A percentile compares a stretch with the other conserved stretches of the same genome.
Evolutionary conservation across 2,329 filamentous ascomycete genomes (phyloP).

Genomic region (Colletotrichum plurivorum): DNA sequence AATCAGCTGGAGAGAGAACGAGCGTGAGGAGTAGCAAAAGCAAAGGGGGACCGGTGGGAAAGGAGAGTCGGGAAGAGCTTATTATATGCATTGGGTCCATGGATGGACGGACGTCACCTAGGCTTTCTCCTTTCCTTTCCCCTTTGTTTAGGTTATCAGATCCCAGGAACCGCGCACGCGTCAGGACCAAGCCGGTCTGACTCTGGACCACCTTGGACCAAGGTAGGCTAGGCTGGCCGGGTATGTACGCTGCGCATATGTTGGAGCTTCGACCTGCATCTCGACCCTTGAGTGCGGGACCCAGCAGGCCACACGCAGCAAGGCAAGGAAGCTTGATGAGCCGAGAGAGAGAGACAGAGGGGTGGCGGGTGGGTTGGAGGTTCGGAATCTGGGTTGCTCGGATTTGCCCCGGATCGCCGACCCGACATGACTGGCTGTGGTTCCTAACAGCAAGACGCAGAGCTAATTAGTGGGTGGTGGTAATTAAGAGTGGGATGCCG

Average conservation of each 20-base stretch:
- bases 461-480: background rate
- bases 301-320: background rate
- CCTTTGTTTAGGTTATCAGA: no score
- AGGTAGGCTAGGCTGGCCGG: background rate
- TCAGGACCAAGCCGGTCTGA: constrained; percentile 2
- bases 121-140: background rate
- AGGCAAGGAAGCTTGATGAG: background rate
- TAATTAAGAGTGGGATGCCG: constrained; percentile 18
- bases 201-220: background rate
- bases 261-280: no score
- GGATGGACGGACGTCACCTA: background rate
- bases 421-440: constrained; percentile 6
- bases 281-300: background rate
- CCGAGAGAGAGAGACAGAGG: background rate
- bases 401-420: constrained; percentile 37
- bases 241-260: no score
- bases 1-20: constrained; percentile 22
- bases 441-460: background rate
- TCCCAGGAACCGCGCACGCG: constrained; percentile 19
- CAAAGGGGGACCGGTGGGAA: background rate
- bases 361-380: constrained; percentile 4
- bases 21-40: constrained; percentile 27
- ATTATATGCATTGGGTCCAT: constrained; percentile 22
- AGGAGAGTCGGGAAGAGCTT: constrained; percentile 11
- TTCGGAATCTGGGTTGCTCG: constrained; percentile 25